Evolutionary conservation across 2,329 filamentous ascomycete genomes (phyloP).

Genomic region (Hypoxylon sp.): DNA sequence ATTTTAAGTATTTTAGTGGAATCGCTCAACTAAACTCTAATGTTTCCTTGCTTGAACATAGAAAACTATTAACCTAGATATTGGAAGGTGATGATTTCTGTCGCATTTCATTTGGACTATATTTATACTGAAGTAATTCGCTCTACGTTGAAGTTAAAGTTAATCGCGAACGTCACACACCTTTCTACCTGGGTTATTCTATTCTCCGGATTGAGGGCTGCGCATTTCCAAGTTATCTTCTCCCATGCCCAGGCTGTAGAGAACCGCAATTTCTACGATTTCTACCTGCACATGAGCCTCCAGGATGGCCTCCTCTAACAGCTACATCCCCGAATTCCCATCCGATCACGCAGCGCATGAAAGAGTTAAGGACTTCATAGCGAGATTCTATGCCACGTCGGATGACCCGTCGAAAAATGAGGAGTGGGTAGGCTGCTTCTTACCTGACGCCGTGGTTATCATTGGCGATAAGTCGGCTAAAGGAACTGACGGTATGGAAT

Average conservation of each 20-base stretch:
- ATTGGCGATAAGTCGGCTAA: conserved; percentile 60
- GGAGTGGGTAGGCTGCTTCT: conserved; percentile 62
- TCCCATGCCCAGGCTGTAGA: neutral
- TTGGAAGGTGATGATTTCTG: too few relatives aligned
- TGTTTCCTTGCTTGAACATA: neutral
- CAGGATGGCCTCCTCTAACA: conserved; percentile 21
- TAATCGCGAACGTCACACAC: conserved; percentile 15
- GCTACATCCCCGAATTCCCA: conserved; percentile 53
- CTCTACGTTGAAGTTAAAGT: conserved; percentile 7
- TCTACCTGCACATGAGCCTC: neutral
- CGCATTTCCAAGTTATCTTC: neutral
- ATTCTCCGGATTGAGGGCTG: neutral
- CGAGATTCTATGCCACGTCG: conserved; percentile 62
- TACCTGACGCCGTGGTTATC: conserved; percentile 59
- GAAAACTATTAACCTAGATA: neutral
- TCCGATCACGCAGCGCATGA: conserved; percentile 37
- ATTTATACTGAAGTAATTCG: neutral
- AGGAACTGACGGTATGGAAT: conserved; percentile 54
- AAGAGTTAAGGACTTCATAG: conserved; percentile 57
- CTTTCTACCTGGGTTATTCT: neutral
- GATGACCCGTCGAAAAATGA: conserved; percentile 61
- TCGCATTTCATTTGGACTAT: too few relatives aligned
- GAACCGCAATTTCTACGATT: neutral
- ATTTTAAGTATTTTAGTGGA: neutral
- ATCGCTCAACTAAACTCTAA: neutral